Evolutionary conservation across 805 yeast species (phyloP), one percentile per base, ranked within the genome.

Genomic region (Candida quercuum): DNA sequence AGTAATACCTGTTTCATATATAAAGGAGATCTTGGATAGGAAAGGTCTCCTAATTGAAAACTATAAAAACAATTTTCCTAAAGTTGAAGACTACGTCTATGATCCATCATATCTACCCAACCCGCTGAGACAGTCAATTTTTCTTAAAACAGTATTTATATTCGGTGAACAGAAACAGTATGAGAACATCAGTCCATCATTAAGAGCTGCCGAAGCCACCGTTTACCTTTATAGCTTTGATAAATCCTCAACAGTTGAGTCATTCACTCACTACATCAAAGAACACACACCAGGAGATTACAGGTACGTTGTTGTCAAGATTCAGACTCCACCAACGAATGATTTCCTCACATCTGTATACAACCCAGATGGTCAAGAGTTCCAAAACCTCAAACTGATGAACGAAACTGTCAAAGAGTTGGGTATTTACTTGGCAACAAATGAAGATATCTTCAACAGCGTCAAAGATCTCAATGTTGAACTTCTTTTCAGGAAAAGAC

Each of bases 401-500:
- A 45, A 45, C 16, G 48, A 44, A 6, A 49, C 46, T 16, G 52
- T 47, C 8, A 42, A 43, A 24, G 25, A 37, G 3, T 36, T 53
- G 9, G 56, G 53, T 3, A 25, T 45, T 4, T 46, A 45, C 31
- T 32, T 52, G 3, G 39, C 51, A 11, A 49, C 54, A 3, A 42
- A 52, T 6, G 52, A 54, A n/a, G 61, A 59, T 33, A 40, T 63
- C 25, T 46, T 55, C 21, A 43, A 47, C 15, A 49, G 59, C 6
- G 52, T 58, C 2, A 35, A 47, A 10, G 34, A 47, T 1, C 37
- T 51, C 14, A 42, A 54, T 28, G 9, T 38, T 9, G 38, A 28
- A 5, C 7, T 23, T 4, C 26, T 55, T 6, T 31, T 40, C 5
- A 40, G 47, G 15, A 29, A 23, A 10, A 38, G 56, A 31, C 45